Conservation (phyloP, 2,329 filamentous ascomycete species). For the Nothomitra cinnamomea region DNA sequence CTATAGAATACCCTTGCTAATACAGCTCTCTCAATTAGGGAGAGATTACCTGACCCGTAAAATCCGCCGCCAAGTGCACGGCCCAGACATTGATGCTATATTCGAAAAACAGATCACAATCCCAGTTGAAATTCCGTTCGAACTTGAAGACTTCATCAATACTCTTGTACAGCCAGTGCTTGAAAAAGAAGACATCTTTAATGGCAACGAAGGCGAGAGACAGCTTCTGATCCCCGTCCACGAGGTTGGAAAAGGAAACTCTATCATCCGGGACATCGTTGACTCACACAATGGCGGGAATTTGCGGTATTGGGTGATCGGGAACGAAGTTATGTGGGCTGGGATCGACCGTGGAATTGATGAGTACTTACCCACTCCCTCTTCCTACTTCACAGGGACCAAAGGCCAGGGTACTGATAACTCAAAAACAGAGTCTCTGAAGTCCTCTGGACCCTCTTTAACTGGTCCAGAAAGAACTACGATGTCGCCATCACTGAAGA, state of each 20-base stretch:
- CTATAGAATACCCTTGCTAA: neutral
- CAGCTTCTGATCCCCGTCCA: conserved; percentile 9
- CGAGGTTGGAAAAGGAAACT: conserved; percentile 8
- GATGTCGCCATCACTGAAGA: too few species aligned
- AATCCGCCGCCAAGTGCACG: conserved; percentile 12
- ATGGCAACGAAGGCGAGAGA: conserved; percentile 2
- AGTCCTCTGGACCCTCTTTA: conserved; percentile 10
- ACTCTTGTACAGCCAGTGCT: neutral
- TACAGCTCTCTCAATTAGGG: conserved; percentile 4
- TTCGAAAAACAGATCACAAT: conserved; percentile 12
- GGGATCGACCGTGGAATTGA: conserved; percentile 13
- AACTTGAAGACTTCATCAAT: conserved; percentile 11
- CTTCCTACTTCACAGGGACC: neutral
- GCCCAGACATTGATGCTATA: conserved; percentile 9
- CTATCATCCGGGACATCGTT: conserved; percentile 4
- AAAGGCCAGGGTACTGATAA: neutral
- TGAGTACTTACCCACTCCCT: conserved; percentile 9
- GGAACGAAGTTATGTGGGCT: conserved; percentile 13
- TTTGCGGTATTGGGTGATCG: conserved; percentile 12
- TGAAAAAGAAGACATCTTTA: neutral
- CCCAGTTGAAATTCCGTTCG: conserved; percentile 8
- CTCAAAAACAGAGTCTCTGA: conserved; percentile 10
- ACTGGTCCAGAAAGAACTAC: neutral
- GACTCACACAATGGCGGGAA: neutral
- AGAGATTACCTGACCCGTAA: conserved; percentile 14